phyloP scores from a whole-genome alignment of 2,329 filamentous ascomycete genomes.

The Trichothecium sympodiale region DNA sequence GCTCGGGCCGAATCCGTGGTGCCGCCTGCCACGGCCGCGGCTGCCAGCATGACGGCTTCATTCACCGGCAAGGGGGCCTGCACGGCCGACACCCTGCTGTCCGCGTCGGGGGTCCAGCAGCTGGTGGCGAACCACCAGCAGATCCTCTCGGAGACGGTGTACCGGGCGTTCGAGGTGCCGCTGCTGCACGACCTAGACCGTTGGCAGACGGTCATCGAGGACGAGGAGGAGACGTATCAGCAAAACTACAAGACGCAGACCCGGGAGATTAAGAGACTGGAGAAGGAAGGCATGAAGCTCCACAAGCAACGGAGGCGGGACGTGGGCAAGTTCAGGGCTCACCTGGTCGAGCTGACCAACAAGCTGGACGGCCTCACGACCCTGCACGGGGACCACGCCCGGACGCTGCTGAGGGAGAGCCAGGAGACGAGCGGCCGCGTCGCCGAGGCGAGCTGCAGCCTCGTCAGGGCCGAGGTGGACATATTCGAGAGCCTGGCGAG shows the following conservation, averaged over 20 bases:
- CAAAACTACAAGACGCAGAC: conserved; percentile 41
- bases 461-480: conserved; percentile 58
- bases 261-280: conserved; percentile 50
- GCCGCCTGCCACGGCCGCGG: conserved; percentile 15
- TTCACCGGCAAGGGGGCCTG: conserved; percentile 40
- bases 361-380: conserved; percentile 52
- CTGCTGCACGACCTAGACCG: conserved; percentile 58
- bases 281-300: conserved; percentile 53
- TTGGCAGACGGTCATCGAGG: conserved; percentile 52
- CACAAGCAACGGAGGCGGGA: conserved; percentile 49
- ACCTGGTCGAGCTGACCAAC: conserved; percentile 51
- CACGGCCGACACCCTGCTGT: conserved; percentile 52
- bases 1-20: conserved; percentile 48
- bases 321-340: conserved; percentile 49
- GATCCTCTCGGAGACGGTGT: conserved; percentile 58
- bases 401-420: conserved; percentile 47
- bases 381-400: conserved; percentile 49
- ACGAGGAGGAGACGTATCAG: conserved; percentile 52
- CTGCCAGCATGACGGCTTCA: conserved; percentile 30
- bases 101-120: conserved; percentile 54
- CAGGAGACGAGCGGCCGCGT: conserved; percentile 54
- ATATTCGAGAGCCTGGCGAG: conserved; percentile 56
- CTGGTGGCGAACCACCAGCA: conserved; percentile 60
- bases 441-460: conserved; percentile 52
- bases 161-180: conserved; percentile 57